Base-by-base conservation (phyloP, 2,329 filamentous ascomycete species). In the Talaromyces marneffei region DNA sequence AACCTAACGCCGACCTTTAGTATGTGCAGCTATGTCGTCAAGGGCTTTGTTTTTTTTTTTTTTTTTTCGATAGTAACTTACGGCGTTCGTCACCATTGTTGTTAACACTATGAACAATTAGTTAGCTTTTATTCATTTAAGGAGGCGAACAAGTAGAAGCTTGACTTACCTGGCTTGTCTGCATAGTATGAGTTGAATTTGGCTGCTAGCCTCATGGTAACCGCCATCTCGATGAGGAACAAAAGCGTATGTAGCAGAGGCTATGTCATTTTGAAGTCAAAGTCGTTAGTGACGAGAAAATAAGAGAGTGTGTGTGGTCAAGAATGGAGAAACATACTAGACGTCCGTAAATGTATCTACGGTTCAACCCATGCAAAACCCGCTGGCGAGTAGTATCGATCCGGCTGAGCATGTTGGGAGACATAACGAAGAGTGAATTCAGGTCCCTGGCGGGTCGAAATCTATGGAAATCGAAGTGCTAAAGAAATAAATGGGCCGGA, bases 11-110 rank as follows among this genome's bases (percentile, higher is more conserved):
- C 16, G 5, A 18, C 4, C 9, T 29, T 63, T 53, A 63, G 57
- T 52, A 59, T 46, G 33, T 55, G 31, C 23, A 20, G 18, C 8
- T 12, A 18, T 18, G 29, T 35, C 18, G 5, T 23, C 48, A n/a
- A 50, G 2, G 10, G 20, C 2, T 33, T 52, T 10, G 18, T 8
- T 52, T 4, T 55, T 20, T 23, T 5, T 3, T 33, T 52, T 10
- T 9, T 8, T 52, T 4, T 55, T 20, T 23, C 10, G 8, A 23
- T 4, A 18, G 25, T 4, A 40, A 59, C 84, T 72, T 85, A 89
- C 88, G 67, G 94, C 90, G 79, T 99, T 99, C 74, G 93, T 96
- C 72, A 97, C 91, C 93, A 99, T 99, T 77, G 96, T 99, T 65
- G 94, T 99, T 70, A 99, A 85, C 44, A 99, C 90, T 90, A 48